A percentile compares a stretch with the other conserved stretches of the same genome.
These are phyloP conservation scores for Kwoniella botswanensis DNA, from an alignment of 768 basidiomycete species.

Conservation along the genomic window DNA sequence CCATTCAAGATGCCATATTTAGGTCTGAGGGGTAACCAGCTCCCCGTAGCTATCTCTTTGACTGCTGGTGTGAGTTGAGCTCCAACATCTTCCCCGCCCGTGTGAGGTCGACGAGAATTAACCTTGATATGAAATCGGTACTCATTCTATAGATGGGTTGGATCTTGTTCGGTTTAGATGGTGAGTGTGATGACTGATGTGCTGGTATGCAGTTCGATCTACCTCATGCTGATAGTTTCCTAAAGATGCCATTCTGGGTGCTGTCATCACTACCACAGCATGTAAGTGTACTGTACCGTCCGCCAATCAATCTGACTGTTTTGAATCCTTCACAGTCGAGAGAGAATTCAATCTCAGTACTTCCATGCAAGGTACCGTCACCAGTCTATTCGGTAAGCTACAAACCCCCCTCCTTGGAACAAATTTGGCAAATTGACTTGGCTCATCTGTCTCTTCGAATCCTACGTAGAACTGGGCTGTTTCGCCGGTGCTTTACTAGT, in stretches of 20 bases:
- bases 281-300: slow-evolving; percentile 2
- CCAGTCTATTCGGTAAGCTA: slow-evolving; percentile 17
- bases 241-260: slow-evolving; percentile 16
- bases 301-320: neutral
- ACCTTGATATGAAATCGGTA: neutral
- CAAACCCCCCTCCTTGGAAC: too few relatives aligned
- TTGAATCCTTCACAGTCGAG: neutral
- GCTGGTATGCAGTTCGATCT: too few relatives aligned
- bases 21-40: slow-evolving; percentile 25
- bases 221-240: neutral
- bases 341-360: slow-evolving; percentile 16
- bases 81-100: neutral
- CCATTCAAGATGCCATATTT: slow-evolving; percentile 24
- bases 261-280: slow-evolving; percentile 16
- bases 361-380: slow-evolving; percentile 21
- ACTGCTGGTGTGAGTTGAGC: slow-evolving; percentile 25
- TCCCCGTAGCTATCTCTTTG: slow-evolving; percentile 26
- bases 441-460: neutral
- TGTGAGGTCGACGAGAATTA: neutral
- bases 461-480: slow-evolving; percentile 19
- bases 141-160: slow-evolving; percentile 13
- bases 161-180: slow-evolving; percentile 20
- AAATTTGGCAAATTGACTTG: too few relatives aligned
- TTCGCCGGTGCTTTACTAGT: slow-evolving; percentile 24
- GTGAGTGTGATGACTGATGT: neutral